Evolutionary conservation across 495 filamentous ascomycete species (phyloP).

Genomic region (Aspergillus kassunensis): DNA sequence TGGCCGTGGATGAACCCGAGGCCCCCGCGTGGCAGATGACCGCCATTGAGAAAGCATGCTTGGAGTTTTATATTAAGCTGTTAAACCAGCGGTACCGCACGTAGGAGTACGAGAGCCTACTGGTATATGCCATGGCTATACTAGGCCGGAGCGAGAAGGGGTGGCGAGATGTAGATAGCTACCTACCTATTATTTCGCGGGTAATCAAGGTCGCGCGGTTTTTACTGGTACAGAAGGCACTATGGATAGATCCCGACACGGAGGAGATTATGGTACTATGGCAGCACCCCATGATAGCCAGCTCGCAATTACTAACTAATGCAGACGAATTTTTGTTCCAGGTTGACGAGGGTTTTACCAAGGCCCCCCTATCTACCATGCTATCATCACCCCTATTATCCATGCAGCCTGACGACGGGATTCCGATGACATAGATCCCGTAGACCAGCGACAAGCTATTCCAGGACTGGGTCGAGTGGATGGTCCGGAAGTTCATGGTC

Average conservation of each 20-base stretch:
- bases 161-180: no score
- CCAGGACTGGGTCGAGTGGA: constrained; percentile 1
- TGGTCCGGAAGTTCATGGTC: constrained; percentile 12
- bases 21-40: no score
- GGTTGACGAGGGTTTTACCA: not conserved
- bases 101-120: no score
- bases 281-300: not conserved
- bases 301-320: not conserved
- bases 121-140: no score
- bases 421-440: not conserved
- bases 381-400: no score
- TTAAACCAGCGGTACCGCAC: no score
- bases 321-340: not conserved
- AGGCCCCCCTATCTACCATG: no score
- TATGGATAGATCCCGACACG: constrained; percentile 5
- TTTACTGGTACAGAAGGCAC: constrained; percentile 7
- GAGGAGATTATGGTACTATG: constrained; percentile 1
- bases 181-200: not conserved
- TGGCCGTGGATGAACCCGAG: no score
- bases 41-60: no score
- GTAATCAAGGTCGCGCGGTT: constrained; percentile 13
- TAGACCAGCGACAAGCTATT: not conserved
- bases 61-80: no score
- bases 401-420: not conserved
- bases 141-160: no score